phyloP scores from a whole-genome alignment of 2,329 filamentous ascomycete species.

The Fusarium staphyleae region DNA sequence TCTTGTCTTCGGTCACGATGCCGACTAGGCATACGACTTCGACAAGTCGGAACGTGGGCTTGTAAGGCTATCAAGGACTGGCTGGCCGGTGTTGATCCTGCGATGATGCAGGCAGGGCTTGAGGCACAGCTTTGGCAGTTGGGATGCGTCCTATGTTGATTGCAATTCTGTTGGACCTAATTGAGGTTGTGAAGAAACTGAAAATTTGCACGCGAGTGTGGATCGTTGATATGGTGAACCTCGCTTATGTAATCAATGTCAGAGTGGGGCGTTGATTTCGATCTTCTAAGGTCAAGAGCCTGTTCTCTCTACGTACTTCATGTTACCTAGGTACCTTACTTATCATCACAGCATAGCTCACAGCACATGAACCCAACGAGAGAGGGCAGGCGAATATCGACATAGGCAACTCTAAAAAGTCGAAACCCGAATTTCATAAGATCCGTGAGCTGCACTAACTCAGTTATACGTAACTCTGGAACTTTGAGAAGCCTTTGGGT shows the following conservation, averaged over 20 bases:
- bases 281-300: no score
- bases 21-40: conserved; percentile 11
- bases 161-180: not conserved
- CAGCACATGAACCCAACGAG: no score
- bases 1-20: conserved; percentile 13
- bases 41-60: not conserved
- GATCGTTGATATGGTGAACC: conserved; percentile 13
- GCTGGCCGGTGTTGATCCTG: conserved; percentile 4
- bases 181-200: conserved; percentile 7
- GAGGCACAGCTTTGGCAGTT: no score
- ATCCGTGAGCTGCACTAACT: no score
- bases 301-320: no score
- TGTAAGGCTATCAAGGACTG: conserved; percentile 8
- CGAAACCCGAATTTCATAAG: not conserved
- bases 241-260: conserved; percentile 31
- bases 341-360: no score
- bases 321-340: no score
- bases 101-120: not conserved
- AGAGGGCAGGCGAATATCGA: no score
- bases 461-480: no score
- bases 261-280: conserved; percentile 3
- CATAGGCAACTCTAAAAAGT: not conserved
- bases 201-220: conserved; percentile 25
- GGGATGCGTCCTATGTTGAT: not conserved
- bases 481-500: not conserved